phyloP scores from a whole-genome alignment of 176 grass and related monocot species.

The Thalia dealbata region DNA sequence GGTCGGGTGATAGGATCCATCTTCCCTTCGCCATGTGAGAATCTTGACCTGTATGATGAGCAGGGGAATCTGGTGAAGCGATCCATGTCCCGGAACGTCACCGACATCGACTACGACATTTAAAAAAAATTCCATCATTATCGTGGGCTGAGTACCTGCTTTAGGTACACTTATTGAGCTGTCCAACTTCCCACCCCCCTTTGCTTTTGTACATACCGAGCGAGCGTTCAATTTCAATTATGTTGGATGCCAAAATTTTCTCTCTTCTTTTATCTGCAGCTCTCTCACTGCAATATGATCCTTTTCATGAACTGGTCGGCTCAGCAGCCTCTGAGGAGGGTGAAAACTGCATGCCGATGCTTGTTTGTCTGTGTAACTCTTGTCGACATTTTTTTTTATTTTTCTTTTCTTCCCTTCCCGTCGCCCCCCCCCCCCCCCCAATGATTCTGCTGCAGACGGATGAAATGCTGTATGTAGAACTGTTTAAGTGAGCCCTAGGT shows the following conservation, averaged over 20 bases:
- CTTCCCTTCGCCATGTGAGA: constrained; percentile 72
- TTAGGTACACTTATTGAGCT: not conserved
- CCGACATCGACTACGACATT: constrained; percentile 79
- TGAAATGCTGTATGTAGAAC: too few relatives aligned
- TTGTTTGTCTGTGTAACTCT: too few relatives aligned
- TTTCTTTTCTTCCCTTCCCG: too few relatives aligned
- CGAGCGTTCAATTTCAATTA: not conserved
- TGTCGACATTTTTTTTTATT: too few relatives aligned
- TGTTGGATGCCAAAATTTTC: too few relatives aligned
- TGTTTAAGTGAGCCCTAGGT: too few relatives aligned
- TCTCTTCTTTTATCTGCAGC: too few relatives aligned
- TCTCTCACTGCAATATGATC: not conserved
- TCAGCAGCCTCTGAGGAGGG: too few relatives aligned
- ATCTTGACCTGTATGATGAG: constrained; percentile 48
- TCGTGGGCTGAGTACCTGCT: not conserved
- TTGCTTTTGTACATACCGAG: not conserved
- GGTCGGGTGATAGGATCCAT: constrained; percentile 50
- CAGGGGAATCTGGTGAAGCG: constrained; percentile 49
- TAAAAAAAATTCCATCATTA: constrained; percentile 42
- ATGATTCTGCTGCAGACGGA: too few relatives aligned
- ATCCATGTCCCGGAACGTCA: constrained; percentile 29
- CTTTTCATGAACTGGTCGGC: not conserved
- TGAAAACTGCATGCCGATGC: too few relatives aligned
- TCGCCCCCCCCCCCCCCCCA: too few relatives aligned
- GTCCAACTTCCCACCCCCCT: not conserved